Evolutionary conservation across 2,329 filamentous ascomycete genomes (phyloP), one percentile per base, ranked within the genome.

Genomic region (Neopestalotiopsis sp.): DNA sequence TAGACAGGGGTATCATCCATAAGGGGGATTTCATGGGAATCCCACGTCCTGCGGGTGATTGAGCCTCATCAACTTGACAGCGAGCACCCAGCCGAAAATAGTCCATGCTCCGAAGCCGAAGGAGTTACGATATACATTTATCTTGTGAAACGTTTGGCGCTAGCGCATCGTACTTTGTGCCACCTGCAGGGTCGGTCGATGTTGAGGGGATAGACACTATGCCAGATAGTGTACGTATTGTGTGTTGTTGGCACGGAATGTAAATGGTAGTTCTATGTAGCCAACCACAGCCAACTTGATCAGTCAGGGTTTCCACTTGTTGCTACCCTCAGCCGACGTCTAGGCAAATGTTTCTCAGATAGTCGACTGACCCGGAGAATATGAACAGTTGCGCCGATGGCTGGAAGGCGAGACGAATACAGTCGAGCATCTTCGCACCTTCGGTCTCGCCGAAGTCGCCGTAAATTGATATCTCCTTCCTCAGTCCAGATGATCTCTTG

Each of bases 151-250:
- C n/a, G 28, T 62, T 62, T 62, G 59, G 20, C 59, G 59, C 59
- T 62, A 62, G 34, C 20, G 59, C 40, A 62, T 34, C 59, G 59
- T 62, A 62, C 59, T 62, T 62, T 62, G 28, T 30, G 59, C 32
- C 24, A 12, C 30, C 28, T 40, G 17, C 30, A 62, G 20, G 59
- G 34, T 20, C 59, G 59, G 34, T 20, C 59, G 17, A 62, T 5
- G n/a, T 62, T 20, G 30, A 40, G n/a, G n/a, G 17, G 17, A 62
- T 20, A 14, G 34, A 62, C 9, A 38, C 34, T 32, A 62, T 20
- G 59, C 34, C 30, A 20, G 34, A 34, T 24, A 38, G 7, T 38
- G 24, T 59, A 30, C 13, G 57, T 24, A 59, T 9, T 28, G 17
- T 56, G 13, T 9, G 20, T 56, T 7, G 49, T 56, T 10, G 24